Conservation (phyloP, 257 asterid genomes). For the Nicotiana undulata region DNA sequence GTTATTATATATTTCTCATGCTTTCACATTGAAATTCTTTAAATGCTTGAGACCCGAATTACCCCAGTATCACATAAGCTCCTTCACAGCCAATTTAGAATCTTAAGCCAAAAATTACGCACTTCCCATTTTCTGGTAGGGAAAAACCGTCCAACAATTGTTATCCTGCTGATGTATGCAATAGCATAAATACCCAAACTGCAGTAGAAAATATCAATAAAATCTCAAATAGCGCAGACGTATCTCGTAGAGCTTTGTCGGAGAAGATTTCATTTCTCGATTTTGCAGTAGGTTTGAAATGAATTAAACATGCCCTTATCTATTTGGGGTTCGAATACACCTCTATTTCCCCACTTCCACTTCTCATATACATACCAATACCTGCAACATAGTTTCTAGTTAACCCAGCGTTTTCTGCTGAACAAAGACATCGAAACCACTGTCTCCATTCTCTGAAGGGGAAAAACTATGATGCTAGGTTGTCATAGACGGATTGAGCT, state of each 20-base stretch:
- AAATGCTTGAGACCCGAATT: background rate
- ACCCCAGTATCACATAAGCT: background rate
- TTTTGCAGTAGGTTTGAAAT: background rate
- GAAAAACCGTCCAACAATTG: background rate
- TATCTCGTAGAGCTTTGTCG: background rate
- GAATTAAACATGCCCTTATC: background rate
- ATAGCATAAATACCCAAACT: background rate
- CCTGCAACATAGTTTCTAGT: background rate
- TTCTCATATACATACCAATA: background rate
- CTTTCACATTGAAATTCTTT: background rate
- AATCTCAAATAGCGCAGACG: background rate
- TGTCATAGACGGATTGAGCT: background rate
- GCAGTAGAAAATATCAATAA: background rate
- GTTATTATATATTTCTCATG: background rate
- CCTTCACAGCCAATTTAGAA: background rate
- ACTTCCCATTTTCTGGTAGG: background rate
- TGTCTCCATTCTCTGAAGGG: background rate
- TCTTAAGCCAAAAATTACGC: background rate
- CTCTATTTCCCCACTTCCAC: background rate
- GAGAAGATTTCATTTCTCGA: background rate
- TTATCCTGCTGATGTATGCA: background rate
- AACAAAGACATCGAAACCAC: background rate
- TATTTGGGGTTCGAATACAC: background rate
- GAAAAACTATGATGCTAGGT: background rate
- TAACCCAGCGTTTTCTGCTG: background rate